Conservation (phyloP, 1,284 basidiomycete species). For the Cryptococcus depauperatus region DNA sequence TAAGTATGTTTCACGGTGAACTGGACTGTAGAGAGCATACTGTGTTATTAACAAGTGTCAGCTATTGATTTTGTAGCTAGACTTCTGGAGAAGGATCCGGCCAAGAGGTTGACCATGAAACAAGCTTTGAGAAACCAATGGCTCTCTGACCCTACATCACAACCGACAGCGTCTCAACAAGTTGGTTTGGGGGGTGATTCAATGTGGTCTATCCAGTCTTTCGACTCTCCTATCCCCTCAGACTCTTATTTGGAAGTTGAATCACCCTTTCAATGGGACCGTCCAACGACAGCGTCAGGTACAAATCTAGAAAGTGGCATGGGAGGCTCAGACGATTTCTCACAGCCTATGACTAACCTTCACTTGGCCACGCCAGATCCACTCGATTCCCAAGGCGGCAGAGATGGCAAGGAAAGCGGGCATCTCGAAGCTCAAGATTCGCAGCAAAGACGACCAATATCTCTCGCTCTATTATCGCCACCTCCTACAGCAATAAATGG, state of each 20-base stretch:
- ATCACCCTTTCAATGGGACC: conserved; percentile 13
- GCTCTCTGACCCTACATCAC: conserved; percentile 47
- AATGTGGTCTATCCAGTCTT: conserved; percentile 33
- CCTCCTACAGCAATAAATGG: no score
- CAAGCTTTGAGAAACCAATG: conserved; percentile 59
- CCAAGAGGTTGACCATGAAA: conserved; percentile 52
- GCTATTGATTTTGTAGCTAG: conserved; percentile 49
- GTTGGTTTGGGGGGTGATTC: conserved; percentile 32
- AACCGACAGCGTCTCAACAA: conserved; percentile 26
- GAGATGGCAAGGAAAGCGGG: no score
- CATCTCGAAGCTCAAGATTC: no score
- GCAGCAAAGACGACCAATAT: no score
- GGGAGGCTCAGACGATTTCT: conserved; percentile 28
- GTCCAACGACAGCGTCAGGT: conserved; percentile 30
- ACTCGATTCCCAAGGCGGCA: no score
- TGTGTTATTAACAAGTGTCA: conserved; percentile 37
- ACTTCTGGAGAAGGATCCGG: conserved; percentile 53
- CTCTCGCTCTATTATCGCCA: no score
- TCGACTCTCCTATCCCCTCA: conserved; percentile 18
- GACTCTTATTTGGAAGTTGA: not conserved
- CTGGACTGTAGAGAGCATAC: not conserved
- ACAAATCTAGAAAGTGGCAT: conserved; percentile 30
- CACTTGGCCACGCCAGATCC: conserved; percentile 19
- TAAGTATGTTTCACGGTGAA: conserved; percentile 21
- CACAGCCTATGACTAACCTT: conserved; percentile 35